These are phyloP conservation scores for Sambucus nigra DNA, from an alignment of 129 eudicot genomes.

Conservation along the genomic window DNA sequence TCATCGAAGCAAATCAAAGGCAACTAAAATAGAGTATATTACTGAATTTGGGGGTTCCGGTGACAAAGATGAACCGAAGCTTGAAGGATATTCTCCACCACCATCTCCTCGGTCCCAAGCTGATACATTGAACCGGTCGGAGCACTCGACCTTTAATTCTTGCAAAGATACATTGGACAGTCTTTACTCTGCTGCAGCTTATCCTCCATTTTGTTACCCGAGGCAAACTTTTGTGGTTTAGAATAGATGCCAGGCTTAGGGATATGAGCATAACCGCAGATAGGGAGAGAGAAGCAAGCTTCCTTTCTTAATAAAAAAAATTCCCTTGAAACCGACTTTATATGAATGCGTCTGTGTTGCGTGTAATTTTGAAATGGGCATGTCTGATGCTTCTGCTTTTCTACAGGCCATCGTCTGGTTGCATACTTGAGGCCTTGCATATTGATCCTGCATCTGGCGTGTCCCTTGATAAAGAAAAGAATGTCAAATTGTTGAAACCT, in stretches of 20 bases:
- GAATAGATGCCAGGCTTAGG: constrained; percentile 25
- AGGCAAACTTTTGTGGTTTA: constrained; percentile 40
- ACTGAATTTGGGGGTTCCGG: constrained; percentile 87
- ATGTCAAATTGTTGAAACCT: constrained; percentile 49
- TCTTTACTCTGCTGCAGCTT: constrained; percentile 78
- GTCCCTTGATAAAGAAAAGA: constrained; percentile 64
- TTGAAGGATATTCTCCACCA: constrained; percentile 82
- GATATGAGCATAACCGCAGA: constrained; percentile 27
- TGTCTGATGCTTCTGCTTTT: constrained; percentile 38
- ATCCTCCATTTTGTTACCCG: constrained; percentile 41
- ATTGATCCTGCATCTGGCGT: constrained; percentile 98
- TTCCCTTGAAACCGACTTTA: constrained; percentile 28
- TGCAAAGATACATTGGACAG: constrained; percentile 77
- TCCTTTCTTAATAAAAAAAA: constrained; percentile 30
- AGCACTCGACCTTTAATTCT: constrained; percentile 86
- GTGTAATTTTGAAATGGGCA: constrained; percentile 11
- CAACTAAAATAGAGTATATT: constrained; percentile 83
- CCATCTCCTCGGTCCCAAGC: constrained; percentile 74
- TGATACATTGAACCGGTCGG: constrained; percentile 91
- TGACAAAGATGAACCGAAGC: constrained; percentile 60
- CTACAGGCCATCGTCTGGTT: constrained; percentile 86
- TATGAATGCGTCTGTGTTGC: constrained; percentile 23
- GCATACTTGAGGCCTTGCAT: constrained; percentile 94
- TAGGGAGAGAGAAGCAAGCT: constrained; percentile 31
- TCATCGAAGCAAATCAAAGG: constrained; percentile 70